Evolutionary conservation across 2,329 filamentous ascomycete species (phyloP), one percentile per base, ranked within the genome.

Genomic region (Apiospora sp.): DNA sequence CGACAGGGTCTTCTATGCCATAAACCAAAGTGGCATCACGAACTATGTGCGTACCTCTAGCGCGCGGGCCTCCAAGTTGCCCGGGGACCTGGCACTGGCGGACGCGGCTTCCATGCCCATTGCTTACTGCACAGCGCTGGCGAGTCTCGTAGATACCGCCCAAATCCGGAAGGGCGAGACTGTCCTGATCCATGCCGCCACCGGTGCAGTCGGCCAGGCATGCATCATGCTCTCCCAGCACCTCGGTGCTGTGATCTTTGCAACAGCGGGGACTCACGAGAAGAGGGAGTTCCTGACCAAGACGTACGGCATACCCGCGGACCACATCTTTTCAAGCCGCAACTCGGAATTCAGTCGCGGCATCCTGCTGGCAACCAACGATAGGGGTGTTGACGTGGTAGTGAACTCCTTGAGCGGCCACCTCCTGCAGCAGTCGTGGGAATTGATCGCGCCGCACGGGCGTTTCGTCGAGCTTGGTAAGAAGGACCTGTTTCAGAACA

Each of bases 341-440:
- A 71, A 76, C 70, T 34, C 71, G 10, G 70, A 73, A 1, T 78
- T 79, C 58, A 73, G 73, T 14, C n/a, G 44, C 7, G 73, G 72
- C 2, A 54, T 79, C 16, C 70, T 74, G 13, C 70, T 68, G 10
- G 51, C 67, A 54, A 73, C 72, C 1, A 22, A 67, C 30, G 24
- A 16, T 5, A 37, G 67, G 3, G 72, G 72, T 12, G 81, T 83
- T 8, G 82, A 84, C 67, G 77, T 84, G 1, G 74, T 83, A 0
- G 72, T 85, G 37, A 84, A 86, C 76, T 84, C 82, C 0, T 78
- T 86, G 1, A 77, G 82, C 1, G 85, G 84, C 1, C 76, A 77
- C 1, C 67, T 72, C 2, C 67, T 80, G 1, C 69, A 73, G 34
- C 75, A 78, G 2, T 78, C 81, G 0, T 80, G 78, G 78, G 72